Conservation (phyloP, 495 filamentous ascomycete genomes). For the Hyphodiscus hymeniophilus region DNA sequence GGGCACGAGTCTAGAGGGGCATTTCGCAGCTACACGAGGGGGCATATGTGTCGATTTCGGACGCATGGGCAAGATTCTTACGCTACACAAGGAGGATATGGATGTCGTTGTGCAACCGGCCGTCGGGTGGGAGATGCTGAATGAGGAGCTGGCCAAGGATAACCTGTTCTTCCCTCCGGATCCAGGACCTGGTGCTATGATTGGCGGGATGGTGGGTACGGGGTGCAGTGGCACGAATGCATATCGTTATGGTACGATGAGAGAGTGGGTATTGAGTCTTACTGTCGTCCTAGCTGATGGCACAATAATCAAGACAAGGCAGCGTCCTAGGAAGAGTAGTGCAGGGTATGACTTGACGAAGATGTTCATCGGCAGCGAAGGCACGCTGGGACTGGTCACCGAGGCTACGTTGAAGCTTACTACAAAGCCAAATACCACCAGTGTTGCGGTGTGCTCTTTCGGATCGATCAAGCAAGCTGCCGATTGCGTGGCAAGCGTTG, state of each 20-base stretch:
- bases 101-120: slow-evolving; percentile 79
- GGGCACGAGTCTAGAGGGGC: slow-evolving; percentile 73
- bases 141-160: slow-evolving; percentile 58
- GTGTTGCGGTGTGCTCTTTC: slow-evolving; percentile 83
- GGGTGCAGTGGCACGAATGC: slow-evolving; percentile 92
- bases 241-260: slow-evolving; percentile 92
- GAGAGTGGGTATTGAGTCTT: slow-evolving; percentile 86
- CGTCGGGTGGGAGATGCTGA: slow-evolving; percentile 70
- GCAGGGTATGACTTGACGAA: slow-evolving; percentile 85
- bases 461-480: slow-evolving; percentile 69
- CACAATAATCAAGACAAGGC: slow-evolving; percentile 79
- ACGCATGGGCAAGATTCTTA: slow-evolving; percentile 66
- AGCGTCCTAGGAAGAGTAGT: slow-evolving; percentile 66
- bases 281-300: slow-evolving; percentile 93
- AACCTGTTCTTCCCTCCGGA: slow-evolving; percentile 79
- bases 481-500: slow-evolving; percentile 69
- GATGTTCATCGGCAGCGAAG: slow-evolving; percentile 86
- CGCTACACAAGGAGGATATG: slow-evolving; percentile 63
- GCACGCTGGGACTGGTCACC: slow-evolving; percentile 83
- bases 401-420: slow-evolving; percentile 81
- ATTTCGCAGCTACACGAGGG: slow-evolving; percentile 65
- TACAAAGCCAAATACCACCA: slow-evolving; percentile 63
- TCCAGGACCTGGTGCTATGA: slow-evolving; percentile 76
- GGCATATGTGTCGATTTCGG: slow-evolving; percentile 73
- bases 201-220: slow-evolving; percentile 94